These are phyloP conservation scores for Hirschfeldia incana DNA, from an alignment of 345 rosid genomes.

Conservation along the genomic window DNA sequence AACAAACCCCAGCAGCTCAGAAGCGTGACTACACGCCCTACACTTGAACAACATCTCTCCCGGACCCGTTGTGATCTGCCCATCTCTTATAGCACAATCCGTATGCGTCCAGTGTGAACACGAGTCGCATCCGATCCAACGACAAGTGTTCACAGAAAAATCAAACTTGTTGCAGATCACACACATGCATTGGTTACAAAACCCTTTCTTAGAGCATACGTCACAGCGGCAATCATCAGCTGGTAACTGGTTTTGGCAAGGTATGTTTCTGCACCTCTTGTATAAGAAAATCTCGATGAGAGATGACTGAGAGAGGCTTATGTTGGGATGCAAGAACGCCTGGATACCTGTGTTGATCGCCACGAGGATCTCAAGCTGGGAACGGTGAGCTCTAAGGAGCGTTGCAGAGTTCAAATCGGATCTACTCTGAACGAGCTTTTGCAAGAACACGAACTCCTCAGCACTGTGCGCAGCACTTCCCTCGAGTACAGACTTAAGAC, in stretches of 20 bases:
- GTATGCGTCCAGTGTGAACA: slow-evolving; percentile 98
- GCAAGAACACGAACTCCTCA: slow-evolving; percentile 72
- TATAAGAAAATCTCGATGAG: slow-evolving; percentile 77
- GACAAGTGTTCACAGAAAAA: slow-evolving; percentile 89
- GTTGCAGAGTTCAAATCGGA: slow-evolving; percentile 74
- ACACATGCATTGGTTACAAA: slow-evolving; percentile 96
- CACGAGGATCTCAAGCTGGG: slow-evolving; percentile 84
- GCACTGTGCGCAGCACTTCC: slow-evolving; percentile 76
- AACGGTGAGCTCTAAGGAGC: slow-evolving; percentile 71
- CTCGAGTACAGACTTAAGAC: slow-evolving; percentile 70
- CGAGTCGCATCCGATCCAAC: slow-evolving; percentile 95
- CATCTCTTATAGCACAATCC: slow-evolving; percentile 91
- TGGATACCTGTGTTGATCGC: slow-evolving; percentile 87
- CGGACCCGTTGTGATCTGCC: slow-evolving; percentile 62
- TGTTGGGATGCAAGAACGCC: slow-evolving; percentile 79
- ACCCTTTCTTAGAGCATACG: slow-evolving; percentile 74
- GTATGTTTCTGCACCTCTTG: slow-evolving; percentile 91
- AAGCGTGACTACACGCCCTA: slow-evolving; percentile 78
- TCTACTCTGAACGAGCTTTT: slow-evolving; percentile 76
- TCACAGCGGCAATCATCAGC: slow-evolving; percentile 92
- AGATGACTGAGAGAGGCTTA: slow-evolving; percentile 77
- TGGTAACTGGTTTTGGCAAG: slow-evolving; percentile 86
- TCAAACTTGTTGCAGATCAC: slow-evolving; percentile 92
- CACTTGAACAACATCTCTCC: slow-evolving; percentile 83
- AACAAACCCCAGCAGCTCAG: slow-evolving; percentile 98